Evolutionary conservation across 2,329 filamentous ascomycete genomes (phyloP).

Genomic region (Graphilbum ipis-grandicollis): DNA sequence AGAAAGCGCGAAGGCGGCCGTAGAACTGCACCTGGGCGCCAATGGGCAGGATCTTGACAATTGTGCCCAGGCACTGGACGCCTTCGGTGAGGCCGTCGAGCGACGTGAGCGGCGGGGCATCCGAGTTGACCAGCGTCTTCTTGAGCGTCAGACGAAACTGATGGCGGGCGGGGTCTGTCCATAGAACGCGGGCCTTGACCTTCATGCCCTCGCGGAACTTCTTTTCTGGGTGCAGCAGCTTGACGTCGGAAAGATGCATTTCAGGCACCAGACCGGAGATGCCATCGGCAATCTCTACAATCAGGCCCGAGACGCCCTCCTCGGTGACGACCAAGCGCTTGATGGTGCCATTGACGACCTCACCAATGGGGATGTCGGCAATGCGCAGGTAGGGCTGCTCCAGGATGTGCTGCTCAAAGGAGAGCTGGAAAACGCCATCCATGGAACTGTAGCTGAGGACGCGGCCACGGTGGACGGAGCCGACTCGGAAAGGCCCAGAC

Average conservation of each 20-base stretch:
- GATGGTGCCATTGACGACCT: constrained; percentile 64
- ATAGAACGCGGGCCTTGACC: constrained; percentile 74
- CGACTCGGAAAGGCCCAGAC: constrained; percentile 62
- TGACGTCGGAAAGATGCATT: constrained; percentile 74
- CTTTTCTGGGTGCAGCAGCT: constrained; percentile 82
- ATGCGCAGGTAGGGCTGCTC: constrained; percentile 82
- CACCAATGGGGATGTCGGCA: constrained; percentile 72
- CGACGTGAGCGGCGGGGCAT: constrained; percentile 58
- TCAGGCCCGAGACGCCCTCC: constrained; percentile 61
- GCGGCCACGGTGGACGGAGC: constrained; percentile 62
- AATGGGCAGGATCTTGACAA: constrained; percentile 59
- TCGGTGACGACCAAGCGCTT: constrained; percentile 69
- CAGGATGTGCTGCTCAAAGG: constrained; percentile 65
- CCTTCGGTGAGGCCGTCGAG: constrained; percentile 61
- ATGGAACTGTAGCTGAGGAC: constrained; percentile 75
- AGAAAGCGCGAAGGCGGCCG: constrained; percentile 63
- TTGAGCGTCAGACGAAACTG: constrained; percentile 81
- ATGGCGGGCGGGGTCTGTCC: constrained; percentile 55
- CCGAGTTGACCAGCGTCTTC: constrained; percentile 85
- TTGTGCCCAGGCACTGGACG: constrained; percentile 67
- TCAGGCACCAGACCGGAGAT: constrained; percentile 81
- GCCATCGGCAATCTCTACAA: constrained; percentile 71
- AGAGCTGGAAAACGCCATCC: constrained; percentile 73
- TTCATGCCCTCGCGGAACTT: constrained; percentile 80
- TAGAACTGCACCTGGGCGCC: constrained; percentile 92